Base-by-base conservation (phyloP, 306 rosid species). In the Nissolia schottii region DNA sequence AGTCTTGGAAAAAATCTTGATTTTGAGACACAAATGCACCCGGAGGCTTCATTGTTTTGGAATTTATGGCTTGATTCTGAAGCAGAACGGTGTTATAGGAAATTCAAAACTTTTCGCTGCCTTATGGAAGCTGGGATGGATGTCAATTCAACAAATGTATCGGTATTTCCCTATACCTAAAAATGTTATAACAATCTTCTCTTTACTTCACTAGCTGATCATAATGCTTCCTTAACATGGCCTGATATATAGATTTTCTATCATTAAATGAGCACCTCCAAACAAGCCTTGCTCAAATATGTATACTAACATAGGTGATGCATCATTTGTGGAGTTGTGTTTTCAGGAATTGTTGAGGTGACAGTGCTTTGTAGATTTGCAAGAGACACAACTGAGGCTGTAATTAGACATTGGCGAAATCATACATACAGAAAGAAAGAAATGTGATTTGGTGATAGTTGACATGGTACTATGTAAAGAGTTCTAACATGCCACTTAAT, bases 11-110 rank as follows among this genome's bases (percentile, higher is more conserved):
- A 54, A 76, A 82, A 16, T 45, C 77, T 58, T 37, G 75, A 66
- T 58, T 18, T 49, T 16, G 85, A 71, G 49, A 87, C 82, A 35
- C 84, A 85, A 40, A 45, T 85, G 67, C 79, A 71, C 11, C 87
- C 86, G 8, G 78, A 85, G 67, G 84, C 86, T 45, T 55, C 35
- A 15, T 32, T 87, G 46, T 83, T 78, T 65, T 64, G 72, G 71
- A 85, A 84, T 1, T 72, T 90, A 41, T 87, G 96, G 96, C 85
- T 84, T 38, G 84, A 90, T 60, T 79, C 92, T 25, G 92, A 85
- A 87, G 87, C 88, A 32, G 87, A 80, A 19, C 67, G 85, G 40
- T 69, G 92, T 61, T 80, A 76, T 55, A 54, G 76, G 77, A 85
- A 79, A 73, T 82, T 81, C 50, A 84, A 71, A 83, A 76, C 77